Conservation (phyloP, 495 filamentous ascomycete species). For the Tuber aestivum region DNA sequence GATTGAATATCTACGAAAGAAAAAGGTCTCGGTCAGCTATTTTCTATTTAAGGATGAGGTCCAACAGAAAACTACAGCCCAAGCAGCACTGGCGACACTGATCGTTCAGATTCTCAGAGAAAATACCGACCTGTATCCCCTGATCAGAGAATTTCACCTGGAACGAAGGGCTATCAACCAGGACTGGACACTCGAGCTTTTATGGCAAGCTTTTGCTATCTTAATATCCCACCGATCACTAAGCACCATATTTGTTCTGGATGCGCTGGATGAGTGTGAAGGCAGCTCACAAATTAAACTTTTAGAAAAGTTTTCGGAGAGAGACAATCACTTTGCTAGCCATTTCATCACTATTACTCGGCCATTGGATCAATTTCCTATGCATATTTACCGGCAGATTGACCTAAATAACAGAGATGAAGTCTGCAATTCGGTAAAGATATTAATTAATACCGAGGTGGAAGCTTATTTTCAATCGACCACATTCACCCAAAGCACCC, state of each 20-base stretch:
- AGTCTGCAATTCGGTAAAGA: too few species aligned
- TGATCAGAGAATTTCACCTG: neutral
- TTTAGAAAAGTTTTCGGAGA: too few species aligned
- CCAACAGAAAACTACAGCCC: neutral
- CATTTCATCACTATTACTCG: too few species aligned
- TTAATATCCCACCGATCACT: too few species aligned
- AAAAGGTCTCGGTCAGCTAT: too few species aligned
- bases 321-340: too few species aligned
- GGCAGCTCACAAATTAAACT: conserved; percentile 1
- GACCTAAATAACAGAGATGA: conserved; percentile 8
- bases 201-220: neutral
- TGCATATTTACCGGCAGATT: neutral
- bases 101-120: neutral
- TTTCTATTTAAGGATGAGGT: too few species aligned
- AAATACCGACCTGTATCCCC: neutral
- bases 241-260: too few species aligned
- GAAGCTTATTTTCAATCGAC: neutral
- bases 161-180: neutral
- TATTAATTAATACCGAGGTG: neutral
- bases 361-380: too few species aligned
- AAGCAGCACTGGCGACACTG: neutral
- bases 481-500: too few species aligned
- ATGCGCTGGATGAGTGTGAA: conserved; percentile 11
- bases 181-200: neutral
- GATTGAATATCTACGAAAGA: too few species aligned